Evolutionary conservation across 306 rosid genomes (phyloP), one percentile per base, ranked within the genome.

Genomic region (Inga leiocalycina): DNA sequence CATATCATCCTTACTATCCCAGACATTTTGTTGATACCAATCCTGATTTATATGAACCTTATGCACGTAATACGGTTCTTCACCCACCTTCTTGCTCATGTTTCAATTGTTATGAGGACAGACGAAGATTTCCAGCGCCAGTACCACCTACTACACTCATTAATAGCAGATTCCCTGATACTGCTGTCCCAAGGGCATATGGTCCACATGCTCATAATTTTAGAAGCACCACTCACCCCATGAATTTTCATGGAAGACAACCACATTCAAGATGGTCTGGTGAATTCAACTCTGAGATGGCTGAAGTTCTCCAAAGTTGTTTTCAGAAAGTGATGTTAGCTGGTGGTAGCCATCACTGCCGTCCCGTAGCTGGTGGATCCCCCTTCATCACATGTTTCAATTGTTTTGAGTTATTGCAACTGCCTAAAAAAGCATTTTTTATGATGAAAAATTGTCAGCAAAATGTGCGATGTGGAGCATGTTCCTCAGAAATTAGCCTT

Each of bases 11-110:
- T 8, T 94, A 87, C 86, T 85, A 84, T 83, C 90, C 99, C 3
- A 90, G 97, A 71, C 90, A 76, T 75, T 94, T 90, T 70, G 82
- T 76, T 66, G 92, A 89, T 62, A 49, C 82, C 51, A 88, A 86
- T 87, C 84, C 89, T 37, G 93, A 91, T 79, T 86, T 89, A 16
- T 90, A 85, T 65, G 90, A 87, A 61, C 86, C 83, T 32, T 94
- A 87, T 80, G 86, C 91, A 10, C 90, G 80, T 44, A 87, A 88
- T 78, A 80, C 93, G 64, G 81, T 84, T 72, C 87, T 85, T 86
- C 99, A 97, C 85, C 97, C 66, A 6, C 91, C 94, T 87, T 84
- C 97, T 79, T 97, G 99, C 83, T 84, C 97, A 56, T 97, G 99
- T 87, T 88, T 86, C 66, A 92, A 86, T 78, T 97, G 99, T 88